Evolutionary conservation across 768 basidiomycete species (phyloP).

Genomic region (Hericium rajendrae): DNA sequence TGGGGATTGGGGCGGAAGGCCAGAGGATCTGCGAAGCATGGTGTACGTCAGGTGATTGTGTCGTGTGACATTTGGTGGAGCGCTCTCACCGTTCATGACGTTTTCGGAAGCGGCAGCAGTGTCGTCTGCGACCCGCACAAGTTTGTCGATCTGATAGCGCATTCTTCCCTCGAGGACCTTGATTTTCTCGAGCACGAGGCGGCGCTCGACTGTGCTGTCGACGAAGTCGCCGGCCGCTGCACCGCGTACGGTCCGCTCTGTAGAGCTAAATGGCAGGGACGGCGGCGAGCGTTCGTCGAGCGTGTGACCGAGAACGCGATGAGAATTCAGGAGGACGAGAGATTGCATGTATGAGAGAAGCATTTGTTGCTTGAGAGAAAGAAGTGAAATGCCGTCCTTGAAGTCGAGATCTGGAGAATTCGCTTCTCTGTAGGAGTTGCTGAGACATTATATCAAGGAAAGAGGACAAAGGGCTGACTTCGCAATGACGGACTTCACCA

Average conservation of each 20-base stretch:
- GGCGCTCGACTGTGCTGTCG: slow-evolving; percentile 67
- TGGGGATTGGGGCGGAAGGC: slow-evolving; percentile 87
- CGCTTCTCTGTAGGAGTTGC: slow-evolving; percentile 11
- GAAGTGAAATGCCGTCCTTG: slow-evolving; percentile 79
- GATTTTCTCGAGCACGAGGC: slow-evolving; percentile 83
- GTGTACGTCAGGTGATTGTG: not conserved
- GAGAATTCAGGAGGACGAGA: slow-evolving; percentile 63
- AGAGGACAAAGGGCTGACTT: slow-evolving; percentile 31
- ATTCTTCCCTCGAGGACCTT: slow-evolving; percentile 78
- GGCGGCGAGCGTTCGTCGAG: slow-evolving; percentile 43
- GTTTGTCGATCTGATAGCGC: slow-evolving; percentile 93
- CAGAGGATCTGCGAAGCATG: slow-evolving; percentile 58
- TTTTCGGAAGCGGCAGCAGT: slow-evolving; percentile 28
- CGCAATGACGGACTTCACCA: slow-evolving; percentile 43
- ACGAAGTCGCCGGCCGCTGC: slow-evolving; percentile 62
- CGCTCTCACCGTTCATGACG: slow-evolving; percentile 47
- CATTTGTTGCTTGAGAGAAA: slow-evolving; percentile 80
- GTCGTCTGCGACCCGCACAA: slow-evolving; percentile 69
- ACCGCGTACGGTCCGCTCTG: slow-evolving; percentile 46
- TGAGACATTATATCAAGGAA: not conserved
- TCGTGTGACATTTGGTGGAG: not conserved
- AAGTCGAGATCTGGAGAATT: slow-evolving; percentile 35
- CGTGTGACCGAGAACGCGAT: slow-evolving; percentile 58
- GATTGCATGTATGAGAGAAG: slow-evolving; percentile 83
- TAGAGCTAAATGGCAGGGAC: slow-evolving; percentile 39